These are phyloP conservation scores for Saccharomycopsis sp. DNA, from an alignment of 805 yeast species.

Conservation along the genomic window DNA sequence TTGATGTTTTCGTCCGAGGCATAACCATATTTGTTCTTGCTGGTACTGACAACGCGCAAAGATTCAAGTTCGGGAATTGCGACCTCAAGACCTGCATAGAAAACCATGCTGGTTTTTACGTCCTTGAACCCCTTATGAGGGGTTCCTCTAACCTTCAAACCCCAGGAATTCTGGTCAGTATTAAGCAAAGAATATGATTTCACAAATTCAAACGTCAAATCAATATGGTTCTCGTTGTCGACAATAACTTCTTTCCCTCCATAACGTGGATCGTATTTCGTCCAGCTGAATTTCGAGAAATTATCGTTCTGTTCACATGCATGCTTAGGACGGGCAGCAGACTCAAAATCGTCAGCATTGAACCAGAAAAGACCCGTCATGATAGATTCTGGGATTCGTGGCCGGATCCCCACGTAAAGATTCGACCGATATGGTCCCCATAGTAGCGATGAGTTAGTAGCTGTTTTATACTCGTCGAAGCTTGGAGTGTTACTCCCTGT, in stretches of 20 bases:
- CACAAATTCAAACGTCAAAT: conserved; percentile 64
- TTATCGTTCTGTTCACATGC: conserved; percentile 67
- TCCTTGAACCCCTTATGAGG: conserved; percentile 47
- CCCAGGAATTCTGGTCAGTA: conserved; percentile 72
- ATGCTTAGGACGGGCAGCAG: conserved; percentile 58
- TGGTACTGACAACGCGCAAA: conserved; percentile 30
- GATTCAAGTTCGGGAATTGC: conserved; percentile 20
- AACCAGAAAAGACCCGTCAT: conserved; percentile 86
- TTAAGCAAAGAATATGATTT: conserved; percentile 39
- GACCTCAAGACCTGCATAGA: conserved; percentile 72
- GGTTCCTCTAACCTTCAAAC: conserved; percentile 56
- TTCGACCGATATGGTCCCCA: conserved; percentile 97
- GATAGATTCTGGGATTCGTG: conserved; percentile 70
- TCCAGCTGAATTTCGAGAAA: conserved; percentile 76
- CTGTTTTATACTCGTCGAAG: conserved; percentile 25
- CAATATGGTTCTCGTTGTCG: conserved; percentile 59
- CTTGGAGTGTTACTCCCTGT: neutral
- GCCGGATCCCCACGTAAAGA: conserved; percentile 78
- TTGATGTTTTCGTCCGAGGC: conserved; percentile 32
- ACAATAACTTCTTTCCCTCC: conserved; percentile 79
- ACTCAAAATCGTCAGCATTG: conserved; percentile 50
- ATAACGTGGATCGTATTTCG: conserved; percentile 73
- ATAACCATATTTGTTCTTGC: conserved; percentile 36
- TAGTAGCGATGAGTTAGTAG: conserved; percentile 45
- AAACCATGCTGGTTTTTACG: conserved; percentile 57